A percentile compares a stretch with the other conserved stretches of the same genome.
Evolutionary conservation across 2,329 filamentous ascomycete genomes (phyloP).

Genomic region (Teratosphaeria zuluensis): DNA sequence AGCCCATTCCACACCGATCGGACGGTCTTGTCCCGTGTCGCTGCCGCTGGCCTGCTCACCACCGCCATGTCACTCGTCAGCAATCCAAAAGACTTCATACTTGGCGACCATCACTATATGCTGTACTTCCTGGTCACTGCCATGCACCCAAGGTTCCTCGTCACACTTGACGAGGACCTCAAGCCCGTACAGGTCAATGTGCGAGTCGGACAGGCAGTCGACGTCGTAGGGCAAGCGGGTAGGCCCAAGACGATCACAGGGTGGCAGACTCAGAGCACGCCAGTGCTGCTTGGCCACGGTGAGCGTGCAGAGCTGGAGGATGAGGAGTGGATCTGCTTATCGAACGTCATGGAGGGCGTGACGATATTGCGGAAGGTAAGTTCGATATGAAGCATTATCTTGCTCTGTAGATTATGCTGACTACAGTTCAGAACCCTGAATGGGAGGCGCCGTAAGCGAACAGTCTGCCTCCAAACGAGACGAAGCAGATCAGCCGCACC

Average conservation of each 20-base stretch:
- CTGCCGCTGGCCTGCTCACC: constrained; percentile 77
- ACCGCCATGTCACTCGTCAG: constrained; percentile 92
- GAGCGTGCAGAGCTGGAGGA: constrained; percentile 96
- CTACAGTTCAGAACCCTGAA: constrained; percentile 19
- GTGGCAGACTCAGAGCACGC: constrained; percentile 99
- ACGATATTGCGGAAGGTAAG: constrained; percentile 94
- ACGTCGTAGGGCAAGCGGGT: constrained; percentile 94
- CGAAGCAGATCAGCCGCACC: neutral
- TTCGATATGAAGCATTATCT: constrained; percentile 59
- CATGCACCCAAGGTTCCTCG: constrained; percentile 92
- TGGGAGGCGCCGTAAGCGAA: constrained; percentile 17
- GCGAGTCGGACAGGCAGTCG: constrained; percentile 92
- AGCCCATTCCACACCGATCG: constrained; percentile 99
- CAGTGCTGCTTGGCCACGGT: constrained; percentile 84
- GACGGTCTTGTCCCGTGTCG: constrained; percentile 85
- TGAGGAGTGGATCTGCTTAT: constrained; percentile 90
- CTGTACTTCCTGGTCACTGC: constrained; percentile 95
- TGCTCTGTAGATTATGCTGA: constrained; percentile 78
- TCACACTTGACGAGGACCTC: constrained; percentile 89
- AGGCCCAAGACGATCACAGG: constrained; percentile 98
- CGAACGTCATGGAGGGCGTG: constrained; percentile 82
- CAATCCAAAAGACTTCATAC: constrained; percentile 68
- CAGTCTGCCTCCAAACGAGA: neutral
- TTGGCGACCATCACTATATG: constrained; percentile 73
- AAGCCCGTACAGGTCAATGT: constrained; percentile 93